A percentile compares a stretch with the other conserved stretches of the same genome.
Conservation (phyloP, 768 basidiomycete species). For the Mycena vulgaris region DNA sequence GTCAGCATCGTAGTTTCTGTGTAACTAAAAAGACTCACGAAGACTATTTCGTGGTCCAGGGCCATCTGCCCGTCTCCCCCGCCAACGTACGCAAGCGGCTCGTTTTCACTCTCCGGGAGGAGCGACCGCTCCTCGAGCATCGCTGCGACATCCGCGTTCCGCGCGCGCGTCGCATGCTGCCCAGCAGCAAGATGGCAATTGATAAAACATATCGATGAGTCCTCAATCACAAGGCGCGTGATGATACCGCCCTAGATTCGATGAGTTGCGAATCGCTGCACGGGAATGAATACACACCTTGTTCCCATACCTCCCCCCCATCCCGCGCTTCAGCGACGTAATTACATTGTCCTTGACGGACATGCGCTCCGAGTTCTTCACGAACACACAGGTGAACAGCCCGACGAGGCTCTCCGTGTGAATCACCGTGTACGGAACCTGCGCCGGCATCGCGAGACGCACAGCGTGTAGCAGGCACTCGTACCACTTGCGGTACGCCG, state of each 20-base stretch:
- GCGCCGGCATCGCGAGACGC: conserved; percentile 79
- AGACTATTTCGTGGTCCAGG: conserved; percentile 94
- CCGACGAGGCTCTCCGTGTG: conserved; percentile 94
- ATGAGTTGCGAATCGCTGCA: conserved; percentile 2
- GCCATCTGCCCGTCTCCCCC: conserved; percentile 96
- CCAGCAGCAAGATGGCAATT: conserved; percentile 99
- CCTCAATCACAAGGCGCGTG: conserved; percentile 90
- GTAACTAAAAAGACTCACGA: conserved; percentile 65
- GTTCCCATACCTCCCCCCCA: conserved; percentile 95
- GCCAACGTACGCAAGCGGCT: conserved; percentile 78
- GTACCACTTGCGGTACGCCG: conserved; percentile 91
- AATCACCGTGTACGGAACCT: conserved; percentile 81
- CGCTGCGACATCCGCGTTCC: conserved; percentile 90
- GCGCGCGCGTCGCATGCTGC: conserved; percentile 83
- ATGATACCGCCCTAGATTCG: conserved; percentile 85
- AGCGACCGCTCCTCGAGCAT: conserved; percentile 88
- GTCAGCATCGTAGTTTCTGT: neutral
- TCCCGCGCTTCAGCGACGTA: conserved; percentile 91
- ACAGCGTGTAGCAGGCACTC: conserved; percentile 84
- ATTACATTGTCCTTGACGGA: conserved; percentile 78
- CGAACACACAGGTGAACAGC: conserved; percentile 83
- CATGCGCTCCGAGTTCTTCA: conserved; percentile 75
- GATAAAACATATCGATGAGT: conserved; percentile 94
- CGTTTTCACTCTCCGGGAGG: conserved; percentile 70
- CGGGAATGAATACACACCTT: conserved; percentile 70